phyloP scores from a whole-genome alignment of 805 yeast genomes.

The Candida bentonensis region DNA sequence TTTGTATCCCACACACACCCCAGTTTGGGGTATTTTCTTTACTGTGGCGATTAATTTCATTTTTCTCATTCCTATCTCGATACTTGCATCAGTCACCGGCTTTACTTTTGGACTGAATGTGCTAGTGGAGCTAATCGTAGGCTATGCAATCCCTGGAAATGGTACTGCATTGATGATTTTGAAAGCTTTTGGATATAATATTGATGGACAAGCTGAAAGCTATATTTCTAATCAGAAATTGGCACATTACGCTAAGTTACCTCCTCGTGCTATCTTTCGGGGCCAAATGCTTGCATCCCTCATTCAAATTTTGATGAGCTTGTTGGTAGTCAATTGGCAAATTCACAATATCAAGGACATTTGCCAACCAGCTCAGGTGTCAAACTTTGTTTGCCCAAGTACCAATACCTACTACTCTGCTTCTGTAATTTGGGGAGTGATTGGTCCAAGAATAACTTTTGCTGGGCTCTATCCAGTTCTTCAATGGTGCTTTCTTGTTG shows the following conservation, averaged over 20 bases:
- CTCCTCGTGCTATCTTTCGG: conserved; percentile 11
- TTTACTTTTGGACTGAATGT: conserved; percentile 40
- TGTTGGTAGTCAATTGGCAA: conserved; percentile 11
- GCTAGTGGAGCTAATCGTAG: conserved; percentile 43
- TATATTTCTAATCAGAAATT: conserved; percentile 42
- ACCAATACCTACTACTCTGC: conserved; percentile 33
- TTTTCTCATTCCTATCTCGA: conserved; percentile 38
- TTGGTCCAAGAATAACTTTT: conserved; percentile 41
- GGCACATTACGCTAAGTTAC: conserved; percentile 33
- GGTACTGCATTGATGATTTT: conserved; percentile 39
- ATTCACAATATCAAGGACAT: conserved; percentile 17
- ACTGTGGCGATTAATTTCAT: conserved; percentile 35
- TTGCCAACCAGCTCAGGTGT: conserved; percentile 24
- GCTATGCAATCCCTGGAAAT: conserved; percentile 43
- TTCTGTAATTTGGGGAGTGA: conserved; percentile 41
- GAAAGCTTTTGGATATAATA: conserved; percentile 39
- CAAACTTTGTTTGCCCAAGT: conserved; percentile 29
- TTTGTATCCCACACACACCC: conserved; percentile 48
- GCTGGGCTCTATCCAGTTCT: conserved; percentile 45
- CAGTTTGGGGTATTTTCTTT: conserved; percentile 47
- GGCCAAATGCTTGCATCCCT: conserved; percentile 8
- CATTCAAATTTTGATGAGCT: conserved; percentile 9
- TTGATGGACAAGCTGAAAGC: conserved; percentile 50
- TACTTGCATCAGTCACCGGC: conserved; percentile 37
- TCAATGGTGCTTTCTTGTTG: conserved; percentile 51